Conservation (phyloP, 257 asterid species). For the Fraxinus quadrangulata region DNA sequence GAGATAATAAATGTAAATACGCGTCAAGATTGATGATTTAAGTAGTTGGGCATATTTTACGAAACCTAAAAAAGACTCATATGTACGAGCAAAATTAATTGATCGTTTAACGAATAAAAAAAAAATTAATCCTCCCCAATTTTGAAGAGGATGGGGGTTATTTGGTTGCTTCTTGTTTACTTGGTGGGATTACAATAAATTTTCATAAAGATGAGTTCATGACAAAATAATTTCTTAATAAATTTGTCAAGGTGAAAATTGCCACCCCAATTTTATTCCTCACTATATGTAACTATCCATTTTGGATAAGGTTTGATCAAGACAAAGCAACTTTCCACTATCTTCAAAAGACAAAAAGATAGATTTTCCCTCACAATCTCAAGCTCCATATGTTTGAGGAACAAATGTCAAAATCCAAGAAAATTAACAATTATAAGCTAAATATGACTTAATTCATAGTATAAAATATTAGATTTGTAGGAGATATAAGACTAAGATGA, state of each 20-base stretch:
- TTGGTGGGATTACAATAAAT: neutral
- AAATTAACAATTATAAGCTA: neutral
- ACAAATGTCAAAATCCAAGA: conserved; percentile 37
- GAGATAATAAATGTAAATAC: too few relatives aligned
- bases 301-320: conserved; percentile 27
- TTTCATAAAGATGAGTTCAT: neutral
- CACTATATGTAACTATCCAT: neutral
- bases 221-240: neutral
- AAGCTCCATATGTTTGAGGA: conserved; percentile 37
- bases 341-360: conserved; percentile 31
- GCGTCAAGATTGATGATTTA: too few relatives aligned
- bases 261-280: neutral
- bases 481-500: too few relatives aligned
- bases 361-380: conserved; percentile 27
- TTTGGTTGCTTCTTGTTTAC: neutral
- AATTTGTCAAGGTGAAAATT: conserved; percentile 7
- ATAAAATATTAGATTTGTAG: too few relatives aligned
- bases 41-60: too few relatives aligned
- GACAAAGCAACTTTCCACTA: conserved; percentile 28
- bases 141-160: neutral
- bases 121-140: neutral
- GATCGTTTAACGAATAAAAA: too few relatives aligned
- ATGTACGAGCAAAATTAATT: too few relatives aligned
- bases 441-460: neutral
- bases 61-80: too few relatives aligned